Evolutionary conservation across 2,329 filamentous ascomycete genomes (phyloP), one percentile per base, ranked within the genome.

Genomic region (Colletotrichum theobromicola): DNA sequence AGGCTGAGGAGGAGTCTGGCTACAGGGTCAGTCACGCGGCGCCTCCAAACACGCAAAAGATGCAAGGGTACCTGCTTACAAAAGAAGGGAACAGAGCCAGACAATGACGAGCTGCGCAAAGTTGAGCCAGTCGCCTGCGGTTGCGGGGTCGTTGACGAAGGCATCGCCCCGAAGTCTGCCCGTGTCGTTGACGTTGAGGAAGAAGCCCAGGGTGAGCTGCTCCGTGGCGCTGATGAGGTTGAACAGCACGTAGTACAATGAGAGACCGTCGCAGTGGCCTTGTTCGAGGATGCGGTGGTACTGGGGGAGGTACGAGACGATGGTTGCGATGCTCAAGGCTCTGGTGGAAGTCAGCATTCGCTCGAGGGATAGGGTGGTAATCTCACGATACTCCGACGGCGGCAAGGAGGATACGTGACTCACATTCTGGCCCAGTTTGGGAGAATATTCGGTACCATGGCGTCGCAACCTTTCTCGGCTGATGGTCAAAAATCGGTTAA

Each of bases 111-210:
- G 58, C 58, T 75, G 69, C 7, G 16, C 30, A 16, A 75, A 34
- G 18, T 75, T 75, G 34, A 72, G 18, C 69, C 69, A 72, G 72
- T 75, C 69, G 21, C 72, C 69, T 24, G 28, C 30, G 1, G 62
- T 64, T 10, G 64, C 63, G 9, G 72, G 69, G 30, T 50, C 37
- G 13, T 67, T 50, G n/a, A 75, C 68, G 18, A 75, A 72, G 63
- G 46, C 60, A 12, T 42, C 46, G 5, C 35, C 34, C 32, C 69
- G 32, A 13, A 28, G 34, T 15, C 28, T 24, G 15, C 46, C 58
- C 5, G 26, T 37, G 24, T 30, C 34, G 28, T 35, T 70, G 37
- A 75, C 21, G 30, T 67, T 67, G n/a, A 72, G 63, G 5, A 75
- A 53, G 13, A 73, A 4, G 7, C 70, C 66, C 2, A 72, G 16